phyloP scores from a whole-genome alignment of 768 basidiomycete genomes.

The Boletus rubropictus region DNA sequence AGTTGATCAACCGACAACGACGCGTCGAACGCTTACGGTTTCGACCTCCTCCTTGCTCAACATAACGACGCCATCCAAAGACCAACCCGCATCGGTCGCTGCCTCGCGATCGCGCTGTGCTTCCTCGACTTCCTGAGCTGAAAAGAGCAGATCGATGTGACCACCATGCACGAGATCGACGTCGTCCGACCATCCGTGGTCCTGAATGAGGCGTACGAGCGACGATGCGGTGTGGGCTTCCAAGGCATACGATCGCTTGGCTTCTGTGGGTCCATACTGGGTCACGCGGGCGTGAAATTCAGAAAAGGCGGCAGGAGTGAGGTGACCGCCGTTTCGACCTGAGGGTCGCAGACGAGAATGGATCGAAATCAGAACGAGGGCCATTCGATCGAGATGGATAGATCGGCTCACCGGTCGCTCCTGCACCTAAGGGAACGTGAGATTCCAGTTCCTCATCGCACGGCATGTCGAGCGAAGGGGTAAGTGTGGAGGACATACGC shows the following conservation, averaged over 20 bases:
- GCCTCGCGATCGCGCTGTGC: constrained; percentile 44
- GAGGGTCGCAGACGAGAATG: not conserved
- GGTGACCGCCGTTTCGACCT: constrained; percentile 80
- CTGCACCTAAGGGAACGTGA: constrained; percentile 45
- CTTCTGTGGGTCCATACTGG: constrained; percentile 48
- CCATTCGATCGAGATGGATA: not conserved
- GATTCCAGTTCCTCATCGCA: not conserved
- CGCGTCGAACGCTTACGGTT: constrained; percentile 32
- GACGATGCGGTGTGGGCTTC: constrained; percentile 51
- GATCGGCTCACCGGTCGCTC: constrained; percentile 57
- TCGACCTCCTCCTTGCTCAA: constrained; percentile 43
- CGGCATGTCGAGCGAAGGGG: not conserved
- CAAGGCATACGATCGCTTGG: constrained; percentile 45
- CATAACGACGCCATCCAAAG: constrained; percentile 42
- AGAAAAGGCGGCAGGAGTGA: constrained; percentile 47
- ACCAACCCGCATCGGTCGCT: constrained; percentile 48
- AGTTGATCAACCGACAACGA: not conserved
- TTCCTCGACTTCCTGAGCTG: constrained; percentile 36
- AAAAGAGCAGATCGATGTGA: constrained; percentile 46
- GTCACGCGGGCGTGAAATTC: constrained; percentile 38
- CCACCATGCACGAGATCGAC: constrained; percentile 62
- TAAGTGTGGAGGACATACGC: constrained; percentile 27
- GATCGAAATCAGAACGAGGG: not conserved
- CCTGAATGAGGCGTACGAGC: constrained; percentile 45
- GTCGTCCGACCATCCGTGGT: constrained; percentile 37